Percentiles rank a stretch among this genome's conserved stretches.
These are phyloP conservation scores for Debaryomyces robertsiae DNA, from an alignment of 1,139 yeast species.

Conservation along the genomic window DNA sequence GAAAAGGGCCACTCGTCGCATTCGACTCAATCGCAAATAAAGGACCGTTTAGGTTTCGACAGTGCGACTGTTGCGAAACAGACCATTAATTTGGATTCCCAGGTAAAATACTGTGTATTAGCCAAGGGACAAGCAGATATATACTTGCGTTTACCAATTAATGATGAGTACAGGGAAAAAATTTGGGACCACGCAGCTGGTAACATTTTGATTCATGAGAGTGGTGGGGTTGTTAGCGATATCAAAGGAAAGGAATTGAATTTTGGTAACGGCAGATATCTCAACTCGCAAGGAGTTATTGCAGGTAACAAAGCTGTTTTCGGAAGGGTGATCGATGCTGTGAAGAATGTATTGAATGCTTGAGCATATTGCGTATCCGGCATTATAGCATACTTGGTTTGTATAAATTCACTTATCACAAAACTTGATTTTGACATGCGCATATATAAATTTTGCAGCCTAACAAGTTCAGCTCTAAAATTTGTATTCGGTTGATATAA, in stretches of 20 bases:
- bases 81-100: constrained; percentile 82
- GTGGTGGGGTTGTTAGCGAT: constrained; percentile 91
- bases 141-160: constrained; percentile 83
- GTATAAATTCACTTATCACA: background rate
- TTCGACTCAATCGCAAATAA: constrained; percentile 79
- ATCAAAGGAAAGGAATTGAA: constrained; percentile 72
- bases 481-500: background rate
- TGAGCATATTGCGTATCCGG: background rate
- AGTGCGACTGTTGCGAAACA: constrained; percentile 47
- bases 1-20: constrained; percentile 96
- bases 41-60: constrained; percentile 53
- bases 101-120: constrained; percentile 90
- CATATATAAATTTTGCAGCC: constrained; percentile 9
- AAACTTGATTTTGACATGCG: constrained; percentile 3
- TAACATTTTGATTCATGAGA: constrained; percentile 77
- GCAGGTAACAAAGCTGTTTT: constrained; percentile 78
- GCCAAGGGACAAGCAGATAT: constrained; percentile 93
- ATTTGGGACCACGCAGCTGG: constrained; percentile 99
- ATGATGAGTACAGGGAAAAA: constrained; percentile 78
- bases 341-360: constrained; percentile 31
- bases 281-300: constrained; percentile 85
- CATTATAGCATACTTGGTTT: constrained; percentile 1
- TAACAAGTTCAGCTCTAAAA: constrained; percentile 1
- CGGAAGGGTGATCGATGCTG: constrained; percentile 60
- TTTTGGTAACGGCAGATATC: constrained; percentile 84